Base-by-base conservation (phyloP, 2,329 filamentous ascomycete genomes). In the Colletotrichum cordylinicola region DNA sequence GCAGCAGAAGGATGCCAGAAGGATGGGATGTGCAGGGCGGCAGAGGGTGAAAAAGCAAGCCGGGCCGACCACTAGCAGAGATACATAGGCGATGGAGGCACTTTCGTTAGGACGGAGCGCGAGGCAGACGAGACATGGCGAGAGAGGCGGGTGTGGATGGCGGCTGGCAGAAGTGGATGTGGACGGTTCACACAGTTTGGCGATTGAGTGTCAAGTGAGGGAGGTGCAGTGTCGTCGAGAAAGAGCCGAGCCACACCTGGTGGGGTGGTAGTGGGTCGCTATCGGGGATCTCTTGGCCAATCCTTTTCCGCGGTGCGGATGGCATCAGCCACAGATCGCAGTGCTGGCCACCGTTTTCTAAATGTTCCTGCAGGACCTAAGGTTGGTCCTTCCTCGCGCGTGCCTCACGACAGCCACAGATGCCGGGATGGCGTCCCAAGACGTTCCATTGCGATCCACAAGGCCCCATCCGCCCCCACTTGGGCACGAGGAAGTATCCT, bases 401-500 rank as follows among this genome's bases (percentile, higher is more conserved):
- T 35, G 62, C 62, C 69, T 67, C 39, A 39, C 62, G 18, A 16
- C 33, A 43, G 56, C 56, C 39, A 65, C 62, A 48, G 10, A 15
- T 9, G 16, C 70, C 52, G 27, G 62, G 70, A 37, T 35, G 16
- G 21, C 21, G 29, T 4, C 70, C 33, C 33, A 21, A 16, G 37
- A 9, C 2, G 55, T 21, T 37, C 72, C 68, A 72, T 62, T 35
- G 1, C 12, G 33, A 16, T 33, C 48, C 18, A 21, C 7, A 5
- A 3, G 0, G n/a, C 2, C 29, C 69, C 73, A 67, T 13, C 6
- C 1, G 18, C 5, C 18, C 24, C 73, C 73, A 75, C 70, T 69
- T 52, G 29, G 70, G 35, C 70, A 68, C 70, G 70, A 73, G 73
- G 27, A 69, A 35, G 62, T 73, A 27, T 29, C 56, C 72, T 68